Evolutionary conservation across 129 eudicot species (phyloP).

Genomic region (Helianthus annuus): HanXRQr2.0-SUNRISE NC_035435.2:18070356-18070855

Average conservation of each 20-base stretch:
- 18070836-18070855: conserved; percentile 49
- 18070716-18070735: conserved; percentile 80
- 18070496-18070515: conserved; percentile 40
- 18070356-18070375: not conserved
- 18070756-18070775: conserved; percentile 25
- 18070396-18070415: too few relatives aligned
- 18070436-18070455: not conserved
- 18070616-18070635: conserved; percentile 57
- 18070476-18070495: conserved; percentile 2
- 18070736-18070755: conserved; percentile 39
- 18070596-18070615: conserved; percentile 61
- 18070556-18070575: conserved; percentile 83
- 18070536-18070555: conserved; percentile 72
- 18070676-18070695: conserved; percentile 80
- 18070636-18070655: not conserved
- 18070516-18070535: conserved; percentile 85
- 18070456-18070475: not conserved
- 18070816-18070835: conserved; percentile 16
- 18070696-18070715: conserved; percentile 94
- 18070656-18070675: conserved; percentile 29
- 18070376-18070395: not conserved
- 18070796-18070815: conserved; percentile 56
- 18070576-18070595: conserved; percentile 89
- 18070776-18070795: conserved; percentile 36
- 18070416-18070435: not conserved